Base-by-base conservation (phyloP, 2,329 filamentous ascomycete species). In the Penicillium glabrum region DNA sequence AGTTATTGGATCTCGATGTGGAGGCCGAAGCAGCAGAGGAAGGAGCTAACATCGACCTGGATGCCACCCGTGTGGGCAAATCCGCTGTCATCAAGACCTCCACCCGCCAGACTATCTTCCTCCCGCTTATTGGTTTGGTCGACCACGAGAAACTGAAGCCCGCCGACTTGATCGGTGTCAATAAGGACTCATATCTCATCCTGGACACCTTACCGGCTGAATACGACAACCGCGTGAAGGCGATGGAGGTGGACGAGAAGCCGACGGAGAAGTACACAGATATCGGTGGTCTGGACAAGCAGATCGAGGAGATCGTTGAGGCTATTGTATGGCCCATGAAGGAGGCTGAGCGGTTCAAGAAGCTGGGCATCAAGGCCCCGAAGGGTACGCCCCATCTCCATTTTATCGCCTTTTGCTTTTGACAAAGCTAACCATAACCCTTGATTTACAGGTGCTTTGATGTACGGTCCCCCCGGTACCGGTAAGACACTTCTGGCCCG, bases 321-420 rank as follows among this genome's bases (percentile, higher is more conserved):
- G 95, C 95, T 54, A 95, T 99, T 49, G 95, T 99, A 29, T 98
- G 93, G 93, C 95, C 95, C 2, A 99, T 99, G 95, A 98, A 98
- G 84, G 93, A 99, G 79, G 93, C 95, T 1, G 96, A 99, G 68
- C 86, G 93, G 21, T 99, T 99, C 82, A 98, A 97, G 85, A 98
- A 97, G 84, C 97, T 99, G 70, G 95, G 95, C 67, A 99, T 99
- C 83, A 99, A 99, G 81, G 93, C 95, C 41, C 95, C 95, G 14
- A 99, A 99, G 80, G 95, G 95, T 97, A 85, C 60, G 79, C 57
- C 35, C 44, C 43, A 29, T 26, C 14, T 14, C 27, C 19, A 5
- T 13, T 24, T 37, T 39, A 31, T 35, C 16, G 31, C 9, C 23
- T 37, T 33, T 50, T 9, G 16, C 37, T 44, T 41, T 29, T 26